phyloP scores from a whole-genome alignment of 805 yeast species.

The Lipomyces orientalis region DNA sequence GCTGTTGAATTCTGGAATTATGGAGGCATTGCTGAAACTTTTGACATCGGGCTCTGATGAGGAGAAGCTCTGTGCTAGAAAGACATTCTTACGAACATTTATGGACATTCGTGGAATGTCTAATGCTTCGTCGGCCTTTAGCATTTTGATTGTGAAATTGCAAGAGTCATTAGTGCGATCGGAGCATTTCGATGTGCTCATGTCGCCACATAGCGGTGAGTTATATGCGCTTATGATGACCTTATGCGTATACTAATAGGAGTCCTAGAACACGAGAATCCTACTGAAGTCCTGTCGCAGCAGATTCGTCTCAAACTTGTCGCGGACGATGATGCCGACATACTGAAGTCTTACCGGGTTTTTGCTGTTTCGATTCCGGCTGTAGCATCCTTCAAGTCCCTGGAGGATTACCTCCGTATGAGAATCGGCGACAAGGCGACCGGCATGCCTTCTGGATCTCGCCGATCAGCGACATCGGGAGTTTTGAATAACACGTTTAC shows the following conservation, averaged over 20 bases:
- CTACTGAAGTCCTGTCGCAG: constrained; percentile 57
- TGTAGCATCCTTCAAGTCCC: constrained; percentile 55
- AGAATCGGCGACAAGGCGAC: constrained; percentile 41
- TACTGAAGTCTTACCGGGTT: constrained; percentile 40
- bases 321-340: constrained; percentile 45
- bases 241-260: constrained; percentile 13
- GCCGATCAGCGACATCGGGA: constrained; percentile 14
- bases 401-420: constrained; percentile 53
- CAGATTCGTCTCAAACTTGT: constrained; percentile 67
- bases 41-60: constrained; percentile 29
- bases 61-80: constrained; percentile 28
- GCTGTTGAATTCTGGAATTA: constrained; percentile 69
- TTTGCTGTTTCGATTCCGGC: constrained; percentile 56
- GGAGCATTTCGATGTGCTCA: constrained; percentile 71
- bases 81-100: constrained; percentile 52
- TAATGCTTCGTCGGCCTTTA: constrained; percentile 47
- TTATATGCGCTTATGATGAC: not conserved
- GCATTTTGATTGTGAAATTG: constrained; percentile 59
- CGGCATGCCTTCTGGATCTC: constrained; percentile 21
- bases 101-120: constrained; percentile 23
- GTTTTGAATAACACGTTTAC: constrained; percentile 23
- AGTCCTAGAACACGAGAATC: constrained; percentile 25
- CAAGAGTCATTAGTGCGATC: constrained; percentile 76
- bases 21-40: constrained; percentile 50
- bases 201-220: constrained; percentile 49